Base-by-base conservation (phyloP, 331 rosid genomes). In the Arachis monticola region DNA sequence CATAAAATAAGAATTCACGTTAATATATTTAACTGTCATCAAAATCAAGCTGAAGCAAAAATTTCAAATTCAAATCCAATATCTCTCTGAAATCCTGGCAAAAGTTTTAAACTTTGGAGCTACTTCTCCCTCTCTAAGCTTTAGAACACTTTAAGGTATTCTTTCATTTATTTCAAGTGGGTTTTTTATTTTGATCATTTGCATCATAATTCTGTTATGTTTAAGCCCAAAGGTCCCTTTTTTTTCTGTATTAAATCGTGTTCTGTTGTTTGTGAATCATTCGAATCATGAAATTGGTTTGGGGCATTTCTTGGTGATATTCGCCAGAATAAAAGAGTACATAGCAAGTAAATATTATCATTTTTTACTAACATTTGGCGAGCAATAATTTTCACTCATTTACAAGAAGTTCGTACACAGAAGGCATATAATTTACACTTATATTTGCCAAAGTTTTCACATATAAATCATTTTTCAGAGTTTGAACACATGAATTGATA, bases 41-140 rank as follows among this genome's bases (percentile, higher is more conserved):
- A 67, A 58, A 1, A 62, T n/a, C 13, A 11, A 64, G 3, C 42
- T 53, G 72, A 44, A 12, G 11, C 46, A 44, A 44, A 53, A 53
- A 12, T n/a, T 74, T 14, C 22, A 60, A 31, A 1, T 66, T 31
- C 60, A 74, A 61, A 17, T 62, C 69, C 67, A 68, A 69, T 44
- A 44, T 44, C 31, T 14, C 5, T 53, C 30, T 5, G 73, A 35
- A 66, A 13, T 10, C 11, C 72, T 77, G 85, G 72, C 76, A 60
- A 77, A 81, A 57, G 7, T 67, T 66, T 75, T 77, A 62, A 66
- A 52, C 9, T 53, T 31, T 67, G 57, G 74, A 56, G 59, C n/a
- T 61, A 50, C 38, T 56, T 76, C 75, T 12, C 41, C 9, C 72
- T 76, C 71, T 32, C 50, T 12, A 50, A 32, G 4, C 47, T 69